Base-by-base conservation (phyloP, 306 rosid genomes). In the Canavalia gladiata region DNA sequence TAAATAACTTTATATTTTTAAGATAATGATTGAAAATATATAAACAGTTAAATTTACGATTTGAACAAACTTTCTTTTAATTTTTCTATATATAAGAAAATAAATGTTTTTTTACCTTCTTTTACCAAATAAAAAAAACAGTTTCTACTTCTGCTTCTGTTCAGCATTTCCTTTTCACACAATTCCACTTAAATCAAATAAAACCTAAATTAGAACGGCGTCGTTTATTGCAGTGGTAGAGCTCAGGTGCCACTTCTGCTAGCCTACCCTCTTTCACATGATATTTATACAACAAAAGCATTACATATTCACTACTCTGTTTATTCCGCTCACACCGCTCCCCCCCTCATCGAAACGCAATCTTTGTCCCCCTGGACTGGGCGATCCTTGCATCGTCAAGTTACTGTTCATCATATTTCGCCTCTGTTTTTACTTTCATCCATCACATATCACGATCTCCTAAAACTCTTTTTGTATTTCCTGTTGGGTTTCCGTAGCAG, bases 301-400 rank as follows among this genome's bases (percentile, higher is more conserved):
- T 39, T 37, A 0, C 83, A 10, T 31, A 8, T 52, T 64, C 6
- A 2, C 69, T 7, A 50, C 42, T 42, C 2, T n/a, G n/a, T 68
- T 60, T 42, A 18, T 69, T 57, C 62, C 71, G 25, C 69, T 70
- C 12, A 4, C 49, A 1, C 30, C 41, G 29, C 43, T 28, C 13
- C 6, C 69, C 54, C 75, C 9, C 56, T 54, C 59, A 12, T 12
- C 18, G 13, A 52, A 76, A 6, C 73, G 55, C 63, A 68, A 66
- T 66, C 57, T 30, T 55, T 50, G 74, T 35, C 9, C 2, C 3
- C 31, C 37, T 46, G 28, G 10, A 29, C 46, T 64, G 3, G 7
- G 3, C 72, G 18, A 86, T 57, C 72, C 54, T 68, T 69, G 7
- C 68, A 57, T 76, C 71, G 49, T 86, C 76, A 47, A 59, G 43